phyloP scores from a whole-genome alignment of 805 yeast genomes.

The Hyphopichia homilentoma region DNA sequence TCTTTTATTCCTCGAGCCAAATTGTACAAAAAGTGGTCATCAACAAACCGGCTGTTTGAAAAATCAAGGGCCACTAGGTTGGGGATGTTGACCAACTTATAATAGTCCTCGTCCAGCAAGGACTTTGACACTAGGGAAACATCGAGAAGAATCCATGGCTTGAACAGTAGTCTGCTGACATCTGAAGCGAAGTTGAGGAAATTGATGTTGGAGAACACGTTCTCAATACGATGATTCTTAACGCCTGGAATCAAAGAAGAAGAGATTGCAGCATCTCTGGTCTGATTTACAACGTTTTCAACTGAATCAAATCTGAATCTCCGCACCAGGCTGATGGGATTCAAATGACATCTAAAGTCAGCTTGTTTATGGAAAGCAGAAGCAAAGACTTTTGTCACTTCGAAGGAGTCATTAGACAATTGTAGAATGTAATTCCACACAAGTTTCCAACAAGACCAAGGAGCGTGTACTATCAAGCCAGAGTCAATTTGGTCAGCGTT shows the following conservation, averaged over 20 bases:
- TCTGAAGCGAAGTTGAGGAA: constrained; percentile 17
- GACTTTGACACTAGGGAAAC: constrained; percentile 13
- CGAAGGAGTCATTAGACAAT: constrained; percentile 26
- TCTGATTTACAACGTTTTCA: no score
- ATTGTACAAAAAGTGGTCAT: constrained; percentile 28
- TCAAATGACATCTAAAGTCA: constrained; percentile 22
- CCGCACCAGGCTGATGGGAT: not conserved
- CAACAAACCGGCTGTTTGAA: constrained; percentile 23
- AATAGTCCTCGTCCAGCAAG: constrained; percentile 18
- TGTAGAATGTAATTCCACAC: constrained; percentile 31
- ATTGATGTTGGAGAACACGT: constrained; percentile 26
- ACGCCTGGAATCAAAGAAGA: constrained; percentile 8
- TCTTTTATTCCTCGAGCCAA: constrained; percentile 14
- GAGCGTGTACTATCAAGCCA: constrained; percentile 16
- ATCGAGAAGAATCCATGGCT: constrained; percentile 23
- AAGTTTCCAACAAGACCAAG: constrained; percentile 25
- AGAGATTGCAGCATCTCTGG: not conserved
- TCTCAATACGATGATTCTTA: constrained; percentile 31
- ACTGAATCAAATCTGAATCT: not conserved
- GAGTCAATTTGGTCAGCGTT: constrained; percentile 20
- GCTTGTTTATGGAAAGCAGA: constrained; percentile 11
- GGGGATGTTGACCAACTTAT: constrained; percentile 22
- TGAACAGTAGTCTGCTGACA: constrained; percentile 13
- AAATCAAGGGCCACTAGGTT: constrained; percentile 27
- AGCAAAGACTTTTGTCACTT: constrained; percentile 26